Percentiles rank a stretch among this genome's conserved stretches.
Conservation (phyloP, 495 filamentous ascomycete genomes). For the Xylaria intraflava region DNA sequence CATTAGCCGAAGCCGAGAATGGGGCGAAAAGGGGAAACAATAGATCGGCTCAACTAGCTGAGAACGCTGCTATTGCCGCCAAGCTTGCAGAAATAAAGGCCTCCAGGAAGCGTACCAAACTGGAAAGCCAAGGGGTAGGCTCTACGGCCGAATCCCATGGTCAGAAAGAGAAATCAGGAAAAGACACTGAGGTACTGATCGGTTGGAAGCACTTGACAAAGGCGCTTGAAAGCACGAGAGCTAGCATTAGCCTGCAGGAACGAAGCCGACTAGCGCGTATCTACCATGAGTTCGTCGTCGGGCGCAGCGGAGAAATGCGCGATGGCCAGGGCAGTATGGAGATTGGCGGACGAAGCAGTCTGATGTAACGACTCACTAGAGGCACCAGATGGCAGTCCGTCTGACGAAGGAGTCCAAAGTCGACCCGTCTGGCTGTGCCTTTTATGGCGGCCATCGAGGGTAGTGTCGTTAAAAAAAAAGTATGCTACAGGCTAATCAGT, state of each 20-base stretch:
- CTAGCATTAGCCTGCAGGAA: conserved; percentile 76
- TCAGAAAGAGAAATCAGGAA: conserved; percentile 28
- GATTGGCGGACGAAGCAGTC: conserved; percentile 82
- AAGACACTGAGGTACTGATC: conserved; percentile 64
- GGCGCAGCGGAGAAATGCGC: conserved; percentile 88
- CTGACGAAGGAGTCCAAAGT: not conserved
- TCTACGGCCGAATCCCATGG: conserved; percentile 21
- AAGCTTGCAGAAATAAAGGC: conserved; percentile 70
- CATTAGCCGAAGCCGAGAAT: conserved; percentile 36
- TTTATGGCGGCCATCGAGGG: too few relatives aligned
- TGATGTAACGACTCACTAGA: conserved; percentile 60
- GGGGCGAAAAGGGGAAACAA: conserved; percentile 28
- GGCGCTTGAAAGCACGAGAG: conserved; percentile 67
- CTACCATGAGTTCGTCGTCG: conserved; percentile 86
- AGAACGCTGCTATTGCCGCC: conserved; percentile 62
- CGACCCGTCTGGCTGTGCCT: not conserved
- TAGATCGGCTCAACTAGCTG: conserved; percentile 50
- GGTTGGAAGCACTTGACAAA: conserved; percentile 79
- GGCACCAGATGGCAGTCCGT: not conserved
- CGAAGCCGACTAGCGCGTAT: conserved; percentile 65
- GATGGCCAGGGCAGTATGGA: conserved; percentile 85
- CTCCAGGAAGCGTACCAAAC: conserved; percentile 53
- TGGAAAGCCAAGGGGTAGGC: conserved; percentile 39
- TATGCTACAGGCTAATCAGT: too few relatives aligned
- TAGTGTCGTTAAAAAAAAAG: too few relatives aligned